phyloP scores from a whole-genome alignment of 2,329 filamentous ascomycete species.

The Aspergillus carbonarius region DNA sequence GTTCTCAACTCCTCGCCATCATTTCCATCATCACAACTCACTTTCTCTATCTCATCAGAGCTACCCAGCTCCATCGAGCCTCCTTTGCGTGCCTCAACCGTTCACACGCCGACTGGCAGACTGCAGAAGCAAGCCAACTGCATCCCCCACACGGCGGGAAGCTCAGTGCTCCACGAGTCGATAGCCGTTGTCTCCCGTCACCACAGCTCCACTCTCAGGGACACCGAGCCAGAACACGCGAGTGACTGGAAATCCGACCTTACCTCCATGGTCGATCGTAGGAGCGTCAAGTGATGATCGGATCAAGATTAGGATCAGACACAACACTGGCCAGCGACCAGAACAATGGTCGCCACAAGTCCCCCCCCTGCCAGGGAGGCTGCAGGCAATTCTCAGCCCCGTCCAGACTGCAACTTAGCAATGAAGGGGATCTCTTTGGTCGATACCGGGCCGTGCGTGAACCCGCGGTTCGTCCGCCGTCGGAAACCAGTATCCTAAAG shows the following conservation, averaged over 20 bases:
- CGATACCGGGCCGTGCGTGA: not conserved
- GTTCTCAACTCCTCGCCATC: not conserved
- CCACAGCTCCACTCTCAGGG: slow-evolving; percentile 1
- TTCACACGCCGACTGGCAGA: not conserved
- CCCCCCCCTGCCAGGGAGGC: not conserved
- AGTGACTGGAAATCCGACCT: not conserved
- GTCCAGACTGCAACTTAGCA: not conserved
- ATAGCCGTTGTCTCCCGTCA: slow-evolving; percentile 9
- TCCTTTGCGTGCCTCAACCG: not conserved
- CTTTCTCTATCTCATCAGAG: not conserved
- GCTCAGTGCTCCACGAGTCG: not conserved
- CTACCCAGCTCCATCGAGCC: not conserved
- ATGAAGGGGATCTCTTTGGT: not conserved
- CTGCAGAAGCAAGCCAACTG: not conserved
- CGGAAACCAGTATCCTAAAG: slow-evolving; percentile 28
- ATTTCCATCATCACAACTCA: not conserved
- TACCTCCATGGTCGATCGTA: not conserved
- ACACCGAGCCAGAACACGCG: not conserved
- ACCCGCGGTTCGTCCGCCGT: slow-evolving; percentile 7
- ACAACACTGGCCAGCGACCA: not conserved
- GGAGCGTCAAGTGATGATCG: too few relatives aligned
- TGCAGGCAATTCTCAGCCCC: not conserved
- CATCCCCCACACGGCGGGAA: not conserved
- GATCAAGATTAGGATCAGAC: not conserved
- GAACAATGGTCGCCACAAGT: not conserved